These are phyloP conservation scores for Fagus sylvatica DNA, from an alignment of 306 rosid species.

Conservation along the genomic window DNA sequence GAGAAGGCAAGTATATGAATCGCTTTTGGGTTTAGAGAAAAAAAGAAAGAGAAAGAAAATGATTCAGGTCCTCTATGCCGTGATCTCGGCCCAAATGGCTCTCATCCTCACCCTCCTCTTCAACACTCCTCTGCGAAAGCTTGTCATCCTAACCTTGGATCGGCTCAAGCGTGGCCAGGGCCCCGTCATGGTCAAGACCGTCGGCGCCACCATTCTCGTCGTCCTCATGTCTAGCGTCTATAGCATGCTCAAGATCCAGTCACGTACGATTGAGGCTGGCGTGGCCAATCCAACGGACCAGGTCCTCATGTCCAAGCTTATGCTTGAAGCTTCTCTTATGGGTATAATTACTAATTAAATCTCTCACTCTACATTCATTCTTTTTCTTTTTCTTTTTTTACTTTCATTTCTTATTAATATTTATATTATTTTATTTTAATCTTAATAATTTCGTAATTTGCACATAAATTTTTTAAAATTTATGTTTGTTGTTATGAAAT, in stretches of 20 bases:
- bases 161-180: slow-evolving; percentile 85
- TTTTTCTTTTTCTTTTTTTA: not conserved
- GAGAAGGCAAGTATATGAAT: too few species aligned
- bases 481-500: too few species aligned
- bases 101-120: slow-evolving; percentile 65
- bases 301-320: slow-evolving; percentile 75
- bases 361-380: not conserved
- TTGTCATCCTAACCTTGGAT: slow-evolving; percentile 67
- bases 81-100: slow-evolving; percentile 58
- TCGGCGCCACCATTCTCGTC: slow-evolving; percentile 61
- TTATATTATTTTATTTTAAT: too few species aligned
- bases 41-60: slow-evolving; percentile 26
- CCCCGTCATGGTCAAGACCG: slow-evolving; percentile 68
- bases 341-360: slow-evolving; percentile 44
- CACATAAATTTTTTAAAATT: too few species aligned
- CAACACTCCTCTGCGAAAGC: slow-evolving; percentile 81
- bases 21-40: too few species aligned
- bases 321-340: slow-evolving; percentile 94
- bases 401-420: not conserved
- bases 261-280: slow-evolving; percentile 63
- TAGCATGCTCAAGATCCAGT: slow-evolving; percentile 63
- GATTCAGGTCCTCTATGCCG: slow-evolving; percentile 73
- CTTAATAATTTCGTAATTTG: too few species aligned
- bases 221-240: slow-evolving; percentile 62
- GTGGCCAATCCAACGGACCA: slow-evolving; percentile 77